A percentile compares a stretch with the other conserved stretches of the same genome.
phyloP scores from a whole-genome alignment of 139 green algal species.

The Zygnema cylindricum region DNA sequence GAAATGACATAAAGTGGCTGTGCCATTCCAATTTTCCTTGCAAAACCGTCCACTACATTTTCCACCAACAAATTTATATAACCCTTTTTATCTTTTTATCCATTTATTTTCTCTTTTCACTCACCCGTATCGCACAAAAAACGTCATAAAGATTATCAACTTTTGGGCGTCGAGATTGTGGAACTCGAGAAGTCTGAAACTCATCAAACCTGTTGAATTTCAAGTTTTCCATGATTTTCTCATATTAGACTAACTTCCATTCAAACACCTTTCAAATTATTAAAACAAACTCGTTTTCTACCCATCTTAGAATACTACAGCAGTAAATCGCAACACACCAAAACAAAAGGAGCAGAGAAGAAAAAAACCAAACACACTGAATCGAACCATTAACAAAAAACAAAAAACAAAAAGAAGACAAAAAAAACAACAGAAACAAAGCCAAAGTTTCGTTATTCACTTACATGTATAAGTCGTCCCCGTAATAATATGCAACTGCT shows the following conservation, averaged over 20 bases:
- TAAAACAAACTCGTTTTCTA: too few species aligned
- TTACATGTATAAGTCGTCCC: slow-evolving; percentile 83
- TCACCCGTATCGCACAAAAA: slow-evolving; percentile 64
- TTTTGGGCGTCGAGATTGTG: slow-evolving; percentile 44
- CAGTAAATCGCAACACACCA: background rate
- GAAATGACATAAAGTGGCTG: too few species aligned
- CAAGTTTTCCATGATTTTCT: background rate
- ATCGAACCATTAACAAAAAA: background rate
- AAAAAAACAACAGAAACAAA: background rate
- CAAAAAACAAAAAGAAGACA: background rate
- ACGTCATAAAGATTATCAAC: slow-evolving; percentile 67
- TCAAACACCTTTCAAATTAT: too few species aligned
- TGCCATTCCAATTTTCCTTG: too few species aligned
- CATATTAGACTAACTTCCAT: background rate
- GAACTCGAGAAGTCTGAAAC: slow-evolving; percentile 63
- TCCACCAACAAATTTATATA: too few species aligned
- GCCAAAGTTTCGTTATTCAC: background rate
- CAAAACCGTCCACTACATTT: too few species aligned
- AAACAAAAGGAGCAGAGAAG: background rate
- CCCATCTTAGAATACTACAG: background rate
- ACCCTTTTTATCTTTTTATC: too few species aligned
- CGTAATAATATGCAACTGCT: slow-evolving; percentile 91
- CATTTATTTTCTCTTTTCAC: too few species aligned
- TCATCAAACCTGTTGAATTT: slow-evolving; percentile 69
- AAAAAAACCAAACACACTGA: background rate